phyloP scores from a whole-genome alignment of 2,329 filamentous ascomycete species.

The Zymoseptoria ardabiliae region DNA sequence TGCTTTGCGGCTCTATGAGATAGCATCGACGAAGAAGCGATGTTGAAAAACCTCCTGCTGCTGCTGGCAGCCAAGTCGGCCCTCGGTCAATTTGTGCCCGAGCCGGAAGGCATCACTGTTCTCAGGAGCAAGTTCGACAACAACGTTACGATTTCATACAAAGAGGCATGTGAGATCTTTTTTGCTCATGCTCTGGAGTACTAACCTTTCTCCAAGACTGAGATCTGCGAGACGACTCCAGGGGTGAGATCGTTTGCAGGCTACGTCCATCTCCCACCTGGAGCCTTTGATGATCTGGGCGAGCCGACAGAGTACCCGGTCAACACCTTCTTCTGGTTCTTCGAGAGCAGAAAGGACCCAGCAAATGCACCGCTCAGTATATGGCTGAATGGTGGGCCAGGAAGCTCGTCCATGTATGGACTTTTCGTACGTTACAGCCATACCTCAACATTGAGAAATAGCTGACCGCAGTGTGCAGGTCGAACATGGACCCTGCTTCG shows the following conservation, averaged over 20 bases:
- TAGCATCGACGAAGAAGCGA: background rate
- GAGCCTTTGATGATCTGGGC: constrained; percentile 32
- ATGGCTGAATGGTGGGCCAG: constrained; percentile 55
- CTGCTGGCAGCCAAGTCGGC: background rate
- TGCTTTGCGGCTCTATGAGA: background rate
- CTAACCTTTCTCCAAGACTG: background rate
- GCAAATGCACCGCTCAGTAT: constrained; percentile 48
- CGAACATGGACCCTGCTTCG: constrained; percentile 43
- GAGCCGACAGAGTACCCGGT: constrained; percentile 43
- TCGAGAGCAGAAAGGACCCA: constrained; percentile 49
- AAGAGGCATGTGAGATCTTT: constrained; percentile 26
- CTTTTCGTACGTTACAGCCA: constrained; percentile 39
- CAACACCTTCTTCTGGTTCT: constrained; percentile 40
- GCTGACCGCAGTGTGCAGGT: background rate
- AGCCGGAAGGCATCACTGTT: constrained; percentile 33
- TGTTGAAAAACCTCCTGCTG: background rate
- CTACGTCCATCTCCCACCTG: constrained; percentile 51
- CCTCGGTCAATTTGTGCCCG: background rate
- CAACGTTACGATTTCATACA: constrained; percentile 38
- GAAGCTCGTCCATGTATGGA: constrained; percentile 45
- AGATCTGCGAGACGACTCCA: constrained; percentile 51
- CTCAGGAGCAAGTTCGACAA: constrained; percentile 35
- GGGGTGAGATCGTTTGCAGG: constrained; percentile 52
- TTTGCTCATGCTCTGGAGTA: background rate
- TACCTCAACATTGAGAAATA: background rate